Conservation (phyloP, 768 basidiomycete genomes). For the Dioszegia crocea region DNA sequence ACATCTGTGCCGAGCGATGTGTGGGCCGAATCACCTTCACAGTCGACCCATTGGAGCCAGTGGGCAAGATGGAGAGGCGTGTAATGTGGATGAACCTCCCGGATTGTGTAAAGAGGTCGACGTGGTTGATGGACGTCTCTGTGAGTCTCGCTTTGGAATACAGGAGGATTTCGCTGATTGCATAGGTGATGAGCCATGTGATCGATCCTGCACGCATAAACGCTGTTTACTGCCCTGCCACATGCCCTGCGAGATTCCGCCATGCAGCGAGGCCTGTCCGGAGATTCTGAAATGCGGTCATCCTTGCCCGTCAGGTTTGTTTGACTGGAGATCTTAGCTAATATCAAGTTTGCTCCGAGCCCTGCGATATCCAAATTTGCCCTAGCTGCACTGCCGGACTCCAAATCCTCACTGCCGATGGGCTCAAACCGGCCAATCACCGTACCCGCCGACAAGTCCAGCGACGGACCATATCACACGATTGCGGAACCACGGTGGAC, state of each 20-base stretch:
- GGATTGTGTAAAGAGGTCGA: neutral
- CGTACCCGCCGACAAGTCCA: constrained; percentile 49
- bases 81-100: neutral
- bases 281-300: constrained; percentile 2
- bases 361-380: constrained; percentile 59
- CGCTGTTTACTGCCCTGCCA: constrained; percentile 64
- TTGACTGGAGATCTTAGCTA: neutral
- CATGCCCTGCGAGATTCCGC: constrained; percentile 50
- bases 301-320: constrained; percentile 63
- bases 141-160: neutral
- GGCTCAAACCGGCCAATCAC: constrained; percentile 53
- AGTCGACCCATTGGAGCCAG: neutral
- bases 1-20: constrained; percentile 52
- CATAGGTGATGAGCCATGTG: constrained; percentile 63
- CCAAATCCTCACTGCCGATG: constrained; percentile 58
- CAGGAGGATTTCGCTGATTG: neutral
- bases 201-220: constrained; percentile 60
- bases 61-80: neutral
- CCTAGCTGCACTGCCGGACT: constrained; percentile 53
- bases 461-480: constrained; percentile 42
- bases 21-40: neutral
- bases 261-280: neutral
- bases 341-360: constrained; percentile 63
- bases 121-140: neutral
- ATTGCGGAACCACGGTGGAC: constrained; percentile 59